These are phyloP conservation scores for Suillus fuscotomentosus DNA, from an alignment of 768 basidiomycete genomes.

Conservation along the genomic window DNA sequence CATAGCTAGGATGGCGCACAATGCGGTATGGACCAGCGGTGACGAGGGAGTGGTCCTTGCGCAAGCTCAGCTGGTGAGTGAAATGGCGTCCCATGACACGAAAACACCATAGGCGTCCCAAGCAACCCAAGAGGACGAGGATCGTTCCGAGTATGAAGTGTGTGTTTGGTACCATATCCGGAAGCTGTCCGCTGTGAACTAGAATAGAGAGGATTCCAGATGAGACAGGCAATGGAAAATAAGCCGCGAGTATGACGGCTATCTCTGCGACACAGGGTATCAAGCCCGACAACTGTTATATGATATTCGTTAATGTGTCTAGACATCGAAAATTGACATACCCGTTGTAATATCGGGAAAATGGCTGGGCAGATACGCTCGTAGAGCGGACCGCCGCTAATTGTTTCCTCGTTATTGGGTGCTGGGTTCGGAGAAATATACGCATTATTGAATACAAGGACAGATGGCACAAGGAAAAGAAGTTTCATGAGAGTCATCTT, in stretches of 20 bases:
- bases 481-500: slow-evolving; percentile 21
- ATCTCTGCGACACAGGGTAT: slow-evolving; percentile 29
- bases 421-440: slow-evolving; percentile 21
- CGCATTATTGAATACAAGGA: slow-evolving; percentile 27
- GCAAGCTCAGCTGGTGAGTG: slow-evolving; percentile 33
- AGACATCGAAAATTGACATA: slow-evolving; percentile 6
- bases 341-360: slow-evolving; percentile 24
- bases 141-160: slow-evolving; percentile 31
- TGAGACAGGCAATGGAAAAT: slow-evolving; percentile 18
- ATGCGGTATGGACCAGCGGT: slow-evolving; percentile 34
- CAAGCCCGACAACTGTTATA: slow-evolving; percentile 22
- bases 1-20: slow-evolving; percentile 37
- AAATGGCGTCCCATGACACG: slow-evolving; percentile 32
- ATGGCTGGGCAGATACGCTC: slow-evolving; percentile 20
- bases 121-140: slow-evolving; percentile 25
- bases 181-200: slow-evolving; percentile 17
- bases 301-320: slow-evolving; percentile 7
- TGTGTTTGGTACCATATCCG: slow-evolving; percentile 18
- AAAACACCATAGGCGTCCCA: slow-evolving; percentile 38
- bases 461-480: slow-evolving; percentile 22
- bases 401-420: slow-evolving; percentile 19
- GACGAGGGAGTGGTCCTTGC: slow-evolving; percentile 28
- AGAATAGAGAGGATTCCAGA: slow-evolving; percentile 20
- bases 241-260: slow-evolving; percentile 17
- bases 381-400: slow-evolving; percentile 19